Evolutionary conservation across 768 basidiomycete genomes (phyloP), one percentile per base, ranked within the genome.

Genomic region (Pluteus cervinus): DNA sequence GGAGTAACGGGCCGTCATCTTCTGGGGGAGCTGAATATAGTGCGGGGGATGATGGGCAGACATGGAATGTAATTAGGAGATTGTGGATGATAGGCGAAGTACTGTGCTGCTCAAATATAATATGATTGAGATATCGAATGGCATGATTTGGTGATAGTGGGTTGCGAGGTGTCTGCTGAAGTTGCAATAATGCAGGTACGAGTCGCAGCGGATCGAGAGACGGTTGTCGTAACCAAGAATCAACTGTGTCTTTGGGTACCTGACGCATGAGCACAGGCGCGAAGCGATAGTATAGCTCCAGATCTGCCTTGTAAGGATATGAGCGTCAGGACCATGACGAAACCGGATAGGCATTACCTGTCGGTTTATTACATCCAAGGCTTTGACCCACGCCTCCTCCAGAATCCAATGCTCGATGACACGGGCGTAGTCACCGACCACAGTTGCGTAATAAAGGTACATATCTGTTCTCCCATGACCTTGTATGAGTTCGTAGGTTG

Each of bases 381-480:
- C 93, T 50, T 89, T 86, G 12, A 68, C 44, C 94, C 94, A 98
- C 41, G 90, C 74, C 56, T 94, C 92, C 56, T 96, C 88, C 39
- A 87, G 67, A 26, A 98, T 69, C 84, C 88, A 94, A 54, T 98
- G 83, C 47, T 89, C 87, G 7, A 93, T 75, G 8, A 98, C 90
- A 8, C 87, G 79, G 41, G 76, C 79, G 50, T 71, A 73, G 59
- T 98, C 93, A 11, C 85, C 84, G 29, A 93, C 72, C 12, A 78
- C 66, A 3, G 75, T 76, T 4, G 96, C 94, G 54, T 79, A 98
- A 60, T 87, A 84, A 7, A 99, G 70, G 43, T 92, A 87, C 65
- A 97, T 81, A 53, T 97, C 92, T 7, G 81, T 88, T 28, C 91
- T 73, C 2, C 96, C 96, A 56, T 99, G 94, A 4, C 84, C 81